Evolutionary conservation across 108 stramenopile genomes (phyloP), one percentile per base, ranked within the genome.

Genomic region (Pseudonitzschia pungens): DNA sequence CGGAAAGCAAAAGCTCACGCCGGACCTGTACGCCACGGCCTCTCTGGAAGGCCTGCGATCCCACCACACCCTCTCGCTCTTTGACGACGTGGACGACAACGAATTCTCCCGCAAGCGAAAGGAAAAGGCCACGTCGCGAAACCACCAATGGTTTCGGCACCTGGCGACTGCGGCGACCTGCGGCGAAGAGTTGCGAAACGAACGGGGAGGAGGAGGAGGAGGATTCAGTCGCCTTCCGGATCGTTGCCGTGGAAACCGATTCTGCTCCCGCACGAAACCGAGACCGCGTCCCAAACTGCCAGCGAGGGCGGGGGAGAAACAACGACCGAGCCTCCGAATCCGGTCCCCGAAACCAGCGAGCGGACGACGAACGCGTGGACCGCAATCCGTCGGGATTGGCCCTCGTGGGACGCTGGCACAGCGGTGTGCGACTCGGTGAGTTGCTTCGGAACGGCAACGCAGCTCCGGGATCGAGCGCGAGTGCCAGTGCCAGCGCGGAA

Each of bases 1-100:
- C 76, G 92, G 92, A 52, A 77, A 88, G 75, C 89, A 89, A 69
- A 74, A 76, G 27, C 69, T 93, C 26, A 73, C 83, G 33, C 78
- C 87, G 5, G 83, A 74, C 28, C 60, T 78, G 50, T 93, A 90
- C 63, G 65, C 68, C n/a, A 59, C 77, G 20, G 88, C 85, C 12
- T 73, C 82, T 18, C 41, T 48, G 28, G 29, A 65, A 20, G 73
- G 76, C 14, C 42, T 79, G 52, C 62, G 65, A 29, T 80, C 79
- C 4, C 58, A 75, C 28, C 57, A 54, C 55, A 70, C 68, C 12
- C 27, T 83, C 18, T 68, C 82, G 18, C 63, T 84, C 9, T 84
- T 67, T 70, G 84, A 83, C 45, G 56, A 66, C 40, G 4, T 40
- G 18, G 71, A 53, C 59, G 70, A 71, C 43, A 69, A 65, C 33